Conservation (phyloP, 306 rosid species). For the Ormosia emarginata region DNA sequence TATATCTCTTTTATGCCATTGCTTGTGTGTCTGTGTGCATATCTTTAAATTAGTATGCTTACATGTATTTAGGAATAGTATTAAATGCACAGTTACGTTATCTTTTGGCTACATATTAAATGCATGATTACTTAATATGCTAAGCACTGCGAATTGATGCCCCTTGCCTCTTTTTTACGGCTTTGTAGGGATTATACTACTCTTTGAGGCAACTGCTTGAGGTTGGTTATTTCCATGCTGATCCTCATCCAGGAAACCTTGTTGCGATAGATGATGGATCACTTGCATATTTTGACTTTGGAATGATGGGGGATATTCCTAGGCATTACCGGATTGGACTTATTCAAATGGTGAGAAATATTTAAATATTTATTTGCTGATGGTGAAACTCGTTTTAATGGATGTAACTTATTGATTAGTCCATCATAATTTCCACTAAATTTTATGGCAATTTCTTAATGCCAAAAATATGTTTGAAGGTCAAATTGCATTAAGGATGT, state of each 20-base stretch:
- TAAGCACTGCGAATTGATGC: background rate
- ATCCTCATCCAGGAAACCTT: conserved; percentile 99
- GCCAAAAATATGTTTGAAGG: background rate
- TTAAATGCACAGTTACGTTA: background rate
- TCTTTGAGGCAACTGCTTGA: conserved; percentile 95
- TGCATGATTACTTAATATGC: conserved; percentile 9
- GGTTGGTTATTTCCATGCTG: conserved; percentile 94
- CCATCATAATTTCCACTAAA: background rate
- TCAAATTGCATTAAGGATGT: background rate
- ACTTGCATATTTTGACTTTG: conserved; percentile 93
- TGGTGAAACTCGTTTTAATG: background rate
- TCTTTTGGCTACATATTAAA: background rate
- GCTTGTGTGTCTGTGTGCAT: background rate
- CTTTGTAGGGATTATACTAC: conserved; percentile 79
- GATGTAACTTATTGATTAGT: conserved; percentile 7
- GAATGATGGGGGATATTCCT: conserved; percentile 99
- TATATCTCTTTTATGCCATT: conserved; percentile 3
- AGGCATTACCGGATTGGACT: conserved; percentile 92
- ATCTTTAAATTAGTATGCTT: conserved; percentile 2
- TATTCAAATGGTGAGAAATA: conserved; percentile 71
- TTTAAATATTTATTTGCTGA: conserved; percentile 4
- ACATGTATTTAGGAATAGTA: background rate
- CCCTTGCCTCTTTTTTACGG: conserved; percentile 22
- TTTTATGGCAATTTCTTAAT: background rate
- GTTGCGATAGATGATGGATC: conserved; percentile 74